Evolutionary conservation across 2,329 filamentous ascomycete species (phyloP), one percentile per base, ranked within the genome.

Genomic region (Xylariomycetidae sp.): DNA sequence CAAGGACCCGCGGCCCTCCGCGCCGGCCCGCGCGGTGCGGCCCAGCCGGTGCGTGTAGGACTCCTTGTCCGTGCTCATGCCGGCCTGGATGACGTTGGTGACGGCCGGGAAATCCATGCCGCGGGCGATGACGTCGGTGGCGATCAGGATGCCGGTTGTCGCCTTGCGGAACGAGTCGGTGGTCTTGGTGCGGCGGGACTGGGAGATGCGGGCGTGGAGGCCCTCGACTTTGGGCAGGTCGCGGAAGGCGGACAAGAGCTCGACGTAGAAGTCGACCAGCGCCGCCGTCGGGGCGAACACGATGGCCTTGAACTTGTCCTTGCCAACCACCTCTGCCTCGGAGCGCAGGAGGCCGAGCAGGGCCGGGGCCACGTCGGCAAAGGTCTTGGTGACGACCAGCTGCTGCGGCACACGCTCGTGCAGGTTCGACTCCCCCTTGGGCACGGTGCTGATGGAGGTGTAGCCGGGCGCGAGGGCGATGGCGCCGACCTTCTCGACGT

Each of bases 361-460:
- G 31, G 56, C 75, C 48, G 64, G 68, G 35, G 61, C 70, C 55
- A 90, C 67, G 43, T 86, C 79, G 26, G 85, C 69, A 31, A 95
- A 69, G 3, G 76, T 70, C n/a, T 86, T 68, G 43, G 88, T 67
- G 18, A 67, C 63, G 39, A 90, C 72, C 12, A 81, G 62, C 38
- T 79, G 74, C 58, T 94, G 88, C 1, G 82, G 80, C 4, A 94
- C 82, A 14, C 74, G 72, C 40, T 84, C 67, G 52, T 93, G 85
- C 1, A 85, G 92, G 41, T 80, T 83, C 18, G 71, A 67, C 52
- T 94, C 87, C 48, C 86, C 76, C 10, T 80, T 74, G 35, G 74
- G 68, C 23, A 94, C 81, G 33, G 85, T 92, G 31, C 85, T 83
- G 53, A 95, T 80, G 58, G 83, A 88, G 54, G 85, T 79, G 70